Evolutionary conservation across 345 rosid species (phyloP), one percentile per base, ranked within the genome.

Genomic region (Erysimum cheiranthoides): DNA sequence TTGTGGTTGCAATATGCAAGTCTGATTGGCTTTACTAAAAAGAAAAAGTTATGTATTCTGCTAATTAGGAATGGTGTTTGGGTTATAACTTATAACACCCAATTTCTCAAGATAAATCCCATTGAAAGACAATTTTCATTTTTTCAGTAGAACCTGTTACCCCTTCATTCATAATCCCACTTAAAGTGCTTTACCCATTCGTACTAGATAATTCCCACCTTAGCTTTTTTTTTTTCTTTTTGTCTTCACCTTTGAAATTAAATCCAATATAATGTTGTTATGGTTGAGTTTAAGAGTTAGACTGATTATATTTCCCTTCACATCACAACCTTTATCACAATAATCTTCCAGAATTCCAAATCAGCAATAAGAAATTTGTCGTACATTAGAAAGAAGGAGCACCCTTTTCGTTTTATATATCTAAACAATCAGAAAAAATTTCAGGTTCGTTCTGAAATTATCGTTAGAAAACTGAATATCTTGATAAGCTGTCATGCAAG

Each of bases 231-330:
- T 6, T 42, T 38, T 57, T 27, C 6, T 10, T 56, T 14, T 54
- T 30, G 10, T 38, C 54, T 42, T 58, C 27, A 34, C 66, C 36
- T 45, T 18, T 59, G 34, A 60, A 34, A n/a, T 49, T 21, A 60
- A 34, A n/a, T 49, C 13, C 43, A 58, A 58, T 70, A 16, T 32
- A 65, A 31, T 2, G 3, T 64, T 34, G 46, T 66, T 31, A 31
- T 35, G n/a, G 71, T 52, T 34, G 63, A 68, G 73, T 46, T 53
- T 38, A 9, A 28, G 8, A 43, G 52, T 69, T 17, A 30, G 73
- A 42, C 49, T 45, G 31, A 30, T 69, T 16, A 16, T 10, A 28
- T 28, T 16, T 40, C 2, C 18, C 12, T 64, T 64, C 40, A 49
- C 32, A n/a, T 49, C 53, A 66, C 70, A 7, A 6, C 12, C 17